Percentiles rank a stretch among this genome's conserved stretches.
phyloP scores from a whole-genome alignment of 2,329 filamentous ascomycete species.

The Clarireedia paspali region DNA sequence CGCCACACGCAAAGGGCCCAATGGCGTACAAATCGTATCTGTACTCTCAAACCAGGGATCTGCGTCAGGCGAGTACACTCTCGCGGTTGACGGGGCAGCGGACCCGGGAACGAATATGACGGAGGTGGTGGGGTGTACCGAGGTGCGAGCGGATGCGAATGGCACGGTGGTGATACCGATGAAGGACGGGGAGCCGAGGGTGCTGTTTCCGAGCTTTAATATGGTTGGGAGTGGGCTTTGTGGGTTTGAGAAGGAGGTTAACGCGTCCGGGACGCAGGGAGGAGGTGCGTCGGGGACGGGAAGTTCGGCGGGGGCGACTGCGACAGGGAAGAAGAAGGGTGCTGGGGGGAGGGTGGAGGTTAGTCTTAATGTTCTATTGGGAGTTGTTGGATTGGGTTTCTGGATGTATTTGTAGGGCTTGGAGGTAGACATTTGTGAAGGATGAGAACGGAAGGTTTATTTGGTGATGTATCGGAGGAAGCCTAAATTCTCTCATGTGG shows the following conservation, averaged over 20 bases:
- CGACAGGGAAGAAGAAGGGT: background rate
- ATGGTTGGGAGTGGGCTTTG: constrained; percentile 2
- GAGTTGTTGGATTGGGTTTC: background rate
- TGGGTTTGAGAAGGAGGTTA: background rate
- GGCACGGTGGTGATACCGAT: constrained; percentile 4
- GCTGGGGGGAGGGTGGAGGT: background rate
- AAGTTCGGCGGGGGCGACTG: background rate
- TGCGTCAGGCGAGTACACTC: background rate
- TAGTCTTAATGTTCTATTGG: background rate
- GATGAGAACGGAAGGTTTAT: background rate
- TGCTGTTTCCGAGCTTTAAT: background rate
- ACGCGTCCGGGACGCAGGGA: background rate
- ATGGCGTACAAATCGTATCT: constrained; percentile 14
- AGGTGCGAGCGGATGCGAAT: background rate
- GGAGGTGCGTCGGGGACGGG: background rate
- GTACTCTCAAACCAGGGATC: constrained; percentile 34
- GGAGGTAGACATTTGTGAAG: background rate
- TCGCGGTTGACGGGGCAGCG: constrained; percentile 2
- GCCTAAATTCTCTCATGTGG: no score
- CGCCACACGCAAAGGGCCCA: constrained; percentile 14
- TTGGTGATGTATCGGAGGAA: no score
- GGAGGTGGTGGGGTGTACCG: constrained; percentile 11
- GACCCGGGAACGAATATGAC: constrained; percentile 10
- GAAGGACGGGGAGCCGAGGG: constrained; percentile 1
- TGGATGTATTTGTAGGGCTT: background rate